Percentiles rank a stretch among this genome's conserved stretches.
Evolutionary conservation across 1,284 basidiomycete genomes (phyloP).

Genomic region (Trametes versicolor): DNA sequence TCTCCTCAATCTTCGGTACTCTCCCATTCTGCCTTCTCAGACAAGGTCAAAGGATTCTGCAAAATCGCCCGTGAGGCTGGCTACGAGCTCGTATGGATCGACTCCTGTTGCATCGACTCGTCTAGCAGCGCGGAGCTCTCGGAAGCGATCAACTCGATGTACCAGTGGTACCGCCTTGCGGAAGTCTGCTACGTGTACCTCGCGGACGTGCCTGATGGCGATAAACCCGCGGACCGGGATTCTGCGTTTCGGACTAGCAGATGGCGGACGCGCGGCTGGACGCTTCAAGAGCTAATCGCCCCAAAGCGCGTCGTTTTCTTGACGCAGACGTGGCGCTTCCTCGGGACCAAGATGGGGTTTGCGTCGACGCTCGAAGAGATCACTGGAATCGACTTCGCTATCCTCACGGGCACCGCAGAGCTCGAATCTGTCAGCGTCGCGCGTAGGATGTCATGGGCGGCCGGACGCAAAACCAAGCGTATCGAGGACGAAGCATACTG

Average conservation of each 20-base stretch:
- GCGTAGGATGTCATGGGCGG: constrained; percentile 5
- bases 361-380: not conserved
- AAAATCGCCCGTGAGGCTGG: not conserved
- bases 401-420: not conserved
- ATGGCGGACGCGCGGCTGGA: constrained; percentile 13
- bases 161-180: constrained; percentile 9
- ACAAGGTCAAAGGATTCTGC: constrained; percentile 4
- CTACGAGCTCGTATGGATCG: constrained; percentile 9
- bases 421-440: not conserved
- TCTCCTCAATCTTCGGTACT: not conserved
- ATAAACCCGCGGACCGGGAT: not conserved
- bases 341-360: constrained; percentile 7
- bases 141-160: constrained; percentile 21
- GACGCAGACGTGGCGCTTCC: not conserved
- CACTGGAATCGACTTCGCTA: constrained; percentile 1
- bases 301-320: constrained; percentile 5
- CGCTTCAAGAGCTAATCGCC: constrained; percentile 16
- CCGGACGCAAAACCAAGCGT: not conserved
- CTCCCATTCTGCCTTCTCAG: constrained; percentile 2
- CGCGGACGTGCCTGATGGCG: constrained; percentile 10
- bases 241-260: not conserved
- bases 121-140: constrained; percentile 14
- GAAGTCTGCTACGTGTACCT: constrained; percentile 14
- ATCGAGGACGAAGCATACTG: constrained; percentile 12
- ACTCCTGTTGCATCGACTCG: constrained; percentile 16